These are phyloP conservation scores for Phytophthora sp. DNA, from an alignment of 352 stramenopile species.

Conservation along the genomic window DNA sequence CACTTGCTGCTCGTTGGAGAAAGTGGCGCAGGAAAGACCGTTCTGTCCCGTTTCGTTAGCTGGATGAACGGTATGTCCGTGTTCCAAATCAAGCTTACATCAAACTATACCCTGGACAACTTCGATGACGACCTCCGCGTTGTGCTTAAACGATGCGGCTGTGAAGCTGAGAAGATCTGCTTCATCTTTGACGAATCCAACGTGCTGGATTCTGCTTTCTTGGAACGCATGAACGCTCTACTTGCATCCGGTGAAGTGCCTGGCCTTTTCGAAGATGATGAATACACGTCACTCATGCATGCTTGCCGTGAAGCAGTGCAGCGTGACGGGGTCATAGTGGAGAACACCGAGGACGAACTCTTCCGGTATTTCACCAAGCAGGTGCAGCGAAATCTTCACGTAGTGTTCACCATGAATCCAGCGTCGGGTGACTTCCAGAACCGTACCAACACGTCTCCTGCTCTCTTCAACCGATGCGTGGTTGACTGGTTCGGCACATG, in stretches of 20 bases:
- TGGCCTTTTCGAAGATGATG: slow-evolving; percentile 99
- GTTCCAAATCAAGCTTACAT: slow-evolving; percentile 99
- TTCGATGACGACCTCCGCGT: slow-evolving; percentile 99
- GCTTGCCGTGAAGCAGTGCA: slow-evolving; percentile 95
- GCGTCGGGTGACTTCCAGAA: slow-evolving; percentile 96
- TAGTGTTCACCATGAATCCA: slow-evolving; percentile 99
- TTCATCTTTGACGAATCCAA: slow-evolving; percentile 99
- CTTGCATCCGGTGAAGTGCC: slow-evolving; percentile 99
- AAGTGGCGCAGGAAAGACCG: slow-evolving; percentile 98
- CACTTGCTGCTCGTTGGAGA: slow-evolving; percentile 99
- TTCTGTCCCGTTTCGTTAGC: slow-evolving; percentile 99
- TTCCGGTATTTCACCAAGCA: slow-evolving; percentile 97
- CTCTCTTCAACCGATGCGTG: slow-evolving; percentile 99
- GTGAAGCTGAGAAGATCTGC: slow-evolving; percentile 99
- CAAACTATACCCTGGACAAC: slow-evolving; percentile 98
- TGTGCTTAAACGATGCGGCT: slow-evolving; percentile 97
- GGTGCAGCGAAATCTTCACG: slow-evolving; percentile 99
- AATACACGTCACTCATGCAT: slow-evolving; percentile 97
- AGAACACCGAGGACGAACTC: slow-evolving; percentile 95
- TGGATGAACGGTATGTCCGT: slow-evolving; percentile 99
- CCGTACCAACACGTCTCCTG: slow-evolving; percentile 98
- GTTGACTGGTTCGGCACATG: slow-evolving; percentile 99
- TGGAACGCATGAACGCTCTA: slow-evolving; percentile 99
- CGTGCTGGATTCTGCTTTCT: slow-evolving; percentile 97
- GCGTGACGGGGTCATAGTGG: slow-evolving; percentile 87